Base-by-base conservation (phyloP, 1,284 basidiomycete species). In the Mrakiaceae sp. region DNA sequence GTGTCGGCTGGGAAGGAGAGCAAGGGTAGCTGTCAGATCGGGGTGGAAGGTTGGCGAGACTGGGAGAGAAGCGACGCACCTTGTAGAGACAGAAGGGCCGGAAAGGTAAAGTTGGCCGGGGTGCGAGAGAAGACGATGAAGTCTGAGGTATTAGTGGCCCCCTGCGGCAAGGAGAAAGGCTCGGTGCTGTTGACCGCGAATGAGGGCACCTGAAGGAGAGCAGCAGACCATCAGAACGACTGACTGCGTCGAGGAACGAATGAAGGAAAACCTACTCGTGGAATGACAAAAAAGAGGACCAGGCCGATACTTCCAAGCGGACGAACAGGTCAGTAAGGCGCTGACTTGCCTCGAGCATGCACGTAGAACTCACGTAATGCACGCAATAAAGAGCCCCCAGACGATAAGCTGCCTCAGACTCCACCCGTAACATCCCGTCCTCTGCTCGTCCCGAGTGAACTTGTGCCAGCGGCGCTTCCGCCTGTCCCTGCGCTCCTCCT, bases 71-170 rank as follows among this genome's bases (percentile, higher is more conserved):
- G 9, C 10, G 40, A 52, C 47, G n/a, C 4, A 56, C 68, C 65
- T 55, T 66, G 62, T 3, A 70, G 53, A 10, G 62, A 60, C 4
- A 70, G 56, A 8, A 67, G 48, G 14, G 70, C 68, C 3, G 65
- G 60, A 58, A 69, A 70, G 14, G 63, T 60, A 50, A 70, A 68
- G 62, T 66, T 62, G 16, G 70, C 67, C 8, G 70, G 70, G 7
- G 62, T 63, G 14, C 66, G 65, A 9, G 54, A 63, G 48, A 68
- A 69, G 10, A 62, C 16, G 52, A 63, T 63, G 50, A 51, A 59
- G 10, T 47, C 44, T 27, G 65, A 63, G 4, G 61, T 66, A 46
- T 63, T 67, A 54, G 65, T 47, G 5, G 62, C 54, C 27, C 60
- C 60, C 11, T 60, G 60, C 51, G 61, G 48, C 5, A 66, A 40